phyloP scores from a whole-genome alignment of 768 basidiomycete species.

The Amanita inopinata region DNA sequence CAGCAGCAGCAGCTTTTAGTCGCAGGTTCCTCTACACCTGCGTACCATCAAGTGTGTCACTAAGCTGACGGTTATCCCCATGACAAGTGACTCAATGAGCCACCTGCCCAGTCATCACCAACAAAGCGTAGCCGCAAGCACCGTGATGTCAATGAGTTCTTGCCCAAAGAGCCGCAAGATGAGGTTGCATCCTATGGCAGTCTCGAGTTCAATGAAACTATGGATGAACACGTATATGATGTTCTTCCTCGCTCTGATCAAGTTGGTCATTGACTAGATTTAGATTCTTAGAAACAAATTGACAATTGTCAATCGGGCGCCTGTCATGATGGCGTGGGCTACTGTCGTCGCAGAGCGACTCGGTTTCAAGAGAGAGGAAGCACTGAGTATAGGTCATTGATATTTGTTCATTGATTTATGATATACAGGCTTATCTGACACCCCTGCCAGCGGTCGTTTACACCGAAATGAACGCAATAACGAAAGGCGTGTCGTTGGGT shows the following conservation, averaged over 20 bases:
- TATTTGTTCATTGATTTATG: background rate
- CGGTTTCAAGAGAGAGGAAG: slow-evolving; percentile 83
- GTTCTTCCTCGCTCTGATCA: background rate
- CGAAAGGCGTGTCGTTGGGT: slow-evolving; percentile 80
- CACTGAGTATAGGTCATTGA: slow-evolving; percentile 75
- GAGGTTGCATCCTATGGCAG: slow-evolving; percentile 42
- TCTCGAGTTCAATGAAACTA: slow-evolving; percentile 62
- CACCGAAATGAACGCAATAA: slow-evolving; percentile 84
- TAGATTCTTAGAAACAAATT: slow-evolving; percentile 54
- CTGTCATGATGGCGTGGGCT: slow-evolving; percentile 92
- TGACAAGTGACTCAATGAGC: background rate
- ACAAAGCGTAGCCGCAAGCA: slow-evolving; percentile 48
- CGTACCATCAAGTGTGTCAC: background rate
- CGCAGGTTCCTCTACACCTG: slow-evolving; percentile 8
- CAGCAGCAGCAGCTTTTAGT: slow-evolving; percentile 9
- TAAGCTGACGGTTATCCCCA: background rate
- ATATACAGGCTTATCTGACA: background rate
- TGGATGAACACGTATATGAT: slow-evolving; percentile 60
- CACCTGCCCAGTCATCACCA: slow-evolving; percentile 28
- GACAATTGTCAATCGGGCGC: slow-evolving; percentile 80
- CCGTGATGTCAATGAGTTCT: slow-evolving; percentile 43
- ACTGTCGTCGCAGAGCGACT: slow-evolving; percentile 76
- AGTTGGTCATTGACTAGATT: slow-evolving; percentile 3
- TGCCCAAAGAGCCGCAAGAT: slow-evolving; percentile 42
- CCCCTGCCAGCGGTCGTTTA: slow-evolving; percentile 70